Evolutionary conservation across 345 rosid genomes (phyloP), one percentile per base, ranked within the genome.

Genomic region (Sonneratia alba): DNA sequence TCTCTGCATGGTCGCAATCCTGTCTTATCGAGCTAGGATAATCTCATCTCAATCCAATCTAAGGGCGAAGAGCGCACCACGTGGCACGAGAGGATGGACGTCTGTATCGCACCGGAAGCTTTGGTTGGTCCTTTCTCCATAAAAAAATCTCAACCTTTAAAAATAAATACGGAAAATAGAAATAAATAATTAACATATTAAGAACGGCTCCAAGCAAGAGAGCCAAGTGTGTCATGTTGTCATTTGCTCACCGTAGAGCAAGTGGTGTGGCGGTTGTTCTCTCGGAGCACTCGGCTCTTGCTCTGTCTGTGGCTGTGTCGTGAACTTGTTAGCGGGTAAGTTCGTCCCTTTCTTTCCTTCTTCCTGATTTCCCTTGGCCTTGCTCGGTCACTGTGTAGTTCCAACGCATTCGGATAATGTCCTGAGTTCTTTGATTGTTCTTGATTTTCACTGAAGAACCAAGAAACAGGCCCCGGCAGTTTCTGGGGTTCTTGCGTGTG

Each of bases 401-500:
- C 47, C 63, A 42, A 22, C 15, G 3, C 14, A 51, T 14, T 13
- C 7, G 27, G 27, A 36, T 36, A 21, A 6, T 53, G 40, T 36
- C 18, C 32, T 18, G 7, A n/a, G 34, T 57, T 57, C 59, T 49
- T 56, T 57, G 76, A 19, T 40, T 59, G 19, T 32, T 62, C 59
- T 11, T 32, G 70, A 40, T 48, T 66, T 24, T 48, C 56, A 21
- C 34, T 66, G 18, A 40, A 51, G 51, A 21, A 4, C 65, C 70
- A 9, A 66, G 69, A 22, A 36, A 34, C 7, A 0, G 4, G 27
- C 43, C 34, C 56, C 42, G 59, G 51, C 45, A 47, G 15, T 48
- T 34, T 22, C 11, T 69, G 37, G 66, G 77, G 59, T 62, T 37
- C 22, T 42, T 40, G 74, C 59, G 4, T 40, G 63, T 73, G 73